Base-by-base conservation (phyloP, 352 stramenopile species). In the Globisporangium recalcitrans region DNA sequence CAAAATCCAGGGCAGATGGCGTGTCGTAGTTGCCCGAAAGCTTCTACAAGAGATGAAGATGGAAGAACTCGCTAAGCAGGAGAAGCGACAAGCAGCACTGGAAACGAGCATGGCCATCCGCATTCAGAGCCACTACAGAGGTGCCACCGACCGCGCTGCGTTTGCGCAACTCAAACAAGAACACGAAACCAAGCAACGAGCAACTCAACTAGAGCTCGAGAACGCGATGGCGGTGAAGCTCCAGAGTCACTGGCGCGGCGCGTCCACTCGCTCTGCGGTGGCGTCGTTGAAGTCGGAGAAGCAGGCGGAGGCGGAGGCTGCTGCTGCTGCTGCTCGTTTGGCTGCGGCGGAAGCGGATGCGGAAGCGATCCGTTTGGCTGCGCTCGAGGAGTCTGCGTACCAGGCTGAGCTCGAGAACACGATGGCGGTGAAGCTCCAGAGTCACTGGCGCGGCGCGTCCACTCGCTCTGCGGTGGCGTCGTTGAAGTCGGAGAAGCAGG, bases 1-100 rank as follows among this genome's bases (percentile, higher is more conserved):
- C 1, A 38, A 24, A 21, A 73, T 83, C 44, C 75, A 83, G 49
- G 58, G 64, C 11, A 40, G n/a, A 19, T 83, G 75, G 75, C 72
- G 75, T 16, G 32, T 53, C 3, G 32, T 40, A 4, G 42, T 26
- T 51, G 70, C 27, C 29, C 49, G 14, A 8, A 34, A 11, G 21
- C 49, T 26, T 7, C n/a, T 52, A 7, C 10, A 54, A 21, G 51
- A 53, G n/a, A 32, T 60, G 42, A 62, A 58, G 24, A 21, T 13
- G 1, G 47, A 59, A 52, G 22, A 42, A 42, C 13, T n/a, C 5
- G 34, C 13, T 1, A 42, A 42, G 3, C 34, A 56, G n/a, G 29
- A 10, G 5, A 31, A 29, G 0, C 16, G 24, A 21, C 42, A 61
- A 16, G 32, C 32, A 3, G 57, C 60, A 6, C 29, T 71, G 0